These are phyloP conservation scores for Croton setiger DNA, from an alignment of 441 rosid species.

Conservation along the genomic window DNA sequence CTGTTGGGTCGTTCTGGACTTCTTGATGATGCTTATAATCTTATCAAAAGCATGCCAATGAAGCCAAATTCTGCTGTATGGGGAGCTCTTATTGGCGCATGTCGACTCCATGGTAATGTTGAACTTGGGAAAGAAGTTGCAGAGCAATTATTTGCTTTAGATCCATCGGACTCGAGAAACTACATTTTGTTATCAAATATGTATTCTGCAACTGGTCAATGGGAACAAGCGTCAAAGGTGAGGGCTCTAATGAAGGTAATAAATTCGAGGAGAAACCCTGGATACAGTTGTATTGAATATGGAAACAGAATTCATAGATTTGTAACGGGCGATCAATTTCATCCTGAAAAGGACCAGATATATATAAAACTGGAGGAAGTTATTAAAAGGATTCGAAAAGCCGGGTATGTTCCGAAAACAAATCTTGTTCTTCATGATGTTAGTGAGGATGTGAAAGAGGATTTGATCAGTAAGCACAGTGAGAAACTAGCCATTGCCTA, in stretches of 20 bases:
- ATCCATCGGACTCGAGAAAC: conserved; percentile 72
- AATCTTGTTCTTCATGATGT: conserved; percentile 63
- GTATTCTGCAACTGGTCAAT: conserved; percentile 57
- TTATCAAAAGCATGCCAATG: conserved; percentile 58
- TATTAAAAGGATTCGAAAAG: conserved; percentile 41
- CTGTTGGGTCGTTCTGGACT: conserved; percentile 78
- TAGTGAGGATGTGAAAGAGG: conserved; percentile 60
- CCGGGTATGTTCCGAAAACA: conserved; percentile 58
- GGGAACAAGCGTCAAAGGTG: conserved; percentile 63
- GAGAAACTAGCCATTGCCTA: conserved; percentile 85
- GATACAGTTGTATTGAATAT: conserved; percentile 72
- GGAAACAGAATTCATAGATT: conserved; percentile 59
- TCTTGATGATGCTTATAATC: conserved; percentile 54
- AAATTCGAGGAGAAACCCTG: conserved; percentile 70
- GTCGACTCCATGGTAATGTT: conserved; percentile 63
- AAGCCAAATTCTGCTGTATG: conserved; percentile 64
- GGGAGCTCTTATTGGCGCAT: conserved; percentile 84
- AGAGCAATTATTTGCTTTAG: conserved; percentile 52
- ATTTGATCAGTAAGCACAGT: conserved; percentile 62
- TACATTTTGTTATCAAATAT: conserved; percentile 76
- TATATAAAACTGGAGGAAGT: conserved; percentile 47
- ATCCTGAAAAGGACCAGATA: conserved; percentile 53
- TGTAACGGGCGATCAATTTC: conserved; percentile 57
- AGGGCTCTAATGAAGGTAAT: conserved; percentile 69
- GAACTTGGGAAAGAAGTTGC: conserved; percentile 71